Base-by-base conservation (phyloP, 2,329 filamentous ascomycete species). In the Parascedosporium putredinis region DNA sequence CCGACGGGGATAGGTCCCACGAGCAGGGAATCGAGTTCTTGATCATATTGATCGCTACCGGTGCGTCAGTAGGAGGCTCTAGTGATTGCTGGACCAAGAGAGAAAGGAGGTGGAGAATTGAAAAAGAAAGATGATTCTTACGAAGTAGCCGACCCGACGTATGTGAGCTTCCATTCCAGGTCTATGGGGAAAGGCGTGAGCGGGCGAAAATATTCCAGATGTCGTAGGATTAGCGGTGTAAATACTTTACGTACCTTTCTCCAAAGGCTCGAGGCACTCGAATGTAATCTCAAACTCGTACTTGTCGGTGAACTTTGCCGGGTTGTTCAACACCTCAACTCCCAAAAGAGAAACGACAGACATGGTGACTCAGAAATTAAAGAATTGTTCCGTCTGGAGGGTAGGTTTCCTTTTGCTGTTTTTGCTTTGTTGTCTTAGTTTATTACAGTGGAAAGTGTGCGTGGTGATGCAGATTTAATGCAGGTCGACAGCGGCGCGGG, bases 201-300 rank as follows among this genome's bases (percentile, higher is more conserved):
- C 27, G n/a, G n/a, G n/a, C n/a, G n/a, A n/a, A n/a, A n/a, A n/a
- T n/a, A n/a, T n/a, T n/a, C n/a, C n/a, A n/a, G n/a, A n/a, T n/a
- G 25, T 16, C 16, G 18, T 6, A 25, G 43, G 6, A 34, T 8
- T 38, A 20, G 31, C 34, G 46, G 46, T 48, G 34, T 24, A 38
- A 33, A 43, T 10, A 10, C 12, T 38, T 55, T 67, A 20, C 38
- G 27, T 67, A 90, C 89, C 90, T 71, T 96, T 96, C 65, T 95
- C 87, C 34, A 98, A 79, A 58, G 85, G 81, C 73, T 98, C 93
- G 22, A 97, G 81, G 62, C 93, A 97, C 70, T 98, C 93, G 55
- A 98, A 98, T 16, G 93, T 98, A 66, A 98, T 97, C 70, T 98
- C 91, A 59, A 98, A 95, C 67, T 93, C 83, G 67, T 98, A 98